A percentile compares a stretch with the other conserved stretches of the same genome.
These are phyloP conservation scores for Trichoderma atroviride DNA, from an alignment of 2,329 filamentous ascomycete genomes.

Conservation along the genomic window DNA sequence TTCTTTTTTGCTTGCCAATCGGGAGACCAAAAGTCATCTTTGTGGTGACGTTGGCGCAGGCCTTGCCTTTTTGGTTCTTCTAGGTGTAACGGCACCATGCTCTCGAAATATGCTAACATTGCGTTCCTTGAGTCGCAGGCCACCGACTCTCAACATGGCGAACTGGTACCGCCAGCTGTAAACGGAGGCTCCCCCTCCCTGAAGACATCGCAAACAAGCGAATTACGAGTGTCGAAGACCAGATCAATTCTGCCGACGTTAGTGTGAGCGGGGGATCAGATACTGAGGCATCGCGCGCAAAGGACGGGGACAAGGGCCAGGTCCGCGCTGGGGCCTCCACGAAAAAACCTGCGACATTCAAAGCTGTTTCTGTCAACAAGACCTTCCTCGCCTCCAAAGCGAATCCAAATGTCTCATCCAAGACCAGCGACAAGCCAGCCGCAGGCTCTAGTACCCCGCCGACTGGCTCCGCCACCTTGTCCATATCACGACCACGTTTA, in stretches of 20 bases:
- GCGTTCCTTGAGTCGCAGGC: constrained; percentile 27
- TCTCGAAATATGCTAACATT: constrained; percentile 34
- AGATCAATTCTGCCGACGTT: constrained; percentile 64
- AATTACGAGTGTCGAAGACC: constrained; percentile 60
- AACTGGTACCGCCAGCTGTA: constrained; percentile 47
- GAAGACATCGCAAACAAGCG: constrained; percentile 61
- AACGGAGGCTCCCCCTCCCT: constrained; percentile 50
- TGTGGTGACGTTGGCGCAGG: constrained; percentile 24
- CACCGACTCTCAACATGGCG: constrained; percentile 53
- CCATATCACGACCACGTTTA: constrained; percentile 67
- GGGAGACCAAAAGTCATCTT: not conserved
- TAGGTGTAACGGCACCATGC: constrained; percentile 13
- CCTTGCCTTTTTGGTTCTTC: constrained; percentile 2
- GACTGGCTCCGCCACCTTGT: constrained; percentile 50
- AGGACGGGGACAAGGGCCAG: constrained; percentile 62
- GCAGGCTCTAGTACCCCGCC: constrained; percentile 52
- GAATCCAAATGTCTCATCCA: constrained; percentile 49
- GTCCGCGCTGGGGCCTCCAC: constrained; percentile 59
- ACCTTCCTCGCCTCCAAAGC: constrained; percentile 78
- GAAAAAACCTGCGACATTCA: constrained; percentile 79
- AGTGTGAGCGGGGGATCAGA: constrained; percentile 77
- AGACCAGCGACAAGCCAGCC: constrained; percentile 54
- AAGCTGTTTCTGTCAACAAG: constrained; percentile 83
- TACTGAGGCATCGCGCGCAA: constrained; percentile 68
- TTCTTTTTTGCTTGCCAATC: not conserved